These are phyloP conservation scores for Sicyos baderoa DNA, from an alignment of 306 rosid genomes.

Conservation along the genomic window DNA sequence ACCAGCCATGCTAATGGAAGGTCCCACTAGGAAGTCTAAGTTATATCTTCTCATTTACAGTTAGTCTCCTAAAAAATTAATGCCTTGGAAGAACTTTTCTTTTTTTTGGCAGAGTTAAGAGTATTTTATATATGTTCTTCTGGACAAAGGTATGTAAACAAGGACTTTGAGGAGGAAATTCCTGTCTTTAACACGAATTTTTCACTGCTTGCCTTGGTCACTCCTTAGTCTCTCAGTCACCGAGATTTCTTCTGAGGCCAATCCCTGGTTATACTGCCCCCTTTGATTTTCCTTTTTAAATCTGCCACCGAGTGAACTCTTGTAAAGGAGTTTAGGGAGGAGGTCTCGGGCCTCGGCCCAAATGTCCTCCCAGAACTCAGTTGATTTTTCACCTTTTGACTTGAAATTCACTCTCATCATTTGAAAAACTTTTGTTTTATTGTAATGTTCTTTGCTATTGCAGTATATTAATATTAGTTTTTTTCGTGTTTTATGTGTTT, in stretches of 20 bases:
- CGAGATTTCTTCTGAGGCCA: background rate
- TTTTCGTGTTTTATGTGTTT: too few species aligned
- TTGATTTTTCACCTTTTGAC: background rate
- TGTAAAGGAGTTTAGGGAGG: constrained; percentile 1
- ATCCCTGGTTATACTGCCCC: background rate
- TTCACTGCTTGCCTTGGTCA: background rate
- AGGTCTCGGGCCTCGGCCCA: background rate
- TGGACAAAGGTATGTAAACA: background rate
- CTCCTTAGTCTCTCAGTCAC: background rate
- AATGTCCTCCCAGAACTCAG: background rate
- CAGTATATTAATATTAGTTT: too few species aligned
- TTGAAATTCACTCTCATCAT: background rate
- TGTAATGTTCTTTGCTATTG: too few species aligned
- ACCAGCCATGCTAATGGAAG: background rate
- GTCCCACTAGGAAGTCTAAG: background rate
- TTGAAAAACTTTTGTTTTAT: too few species aligned
- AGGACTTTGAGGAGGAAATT: background rate
- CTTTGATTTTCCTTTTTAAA: background rate
- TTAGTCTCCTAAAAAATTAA: background rate
- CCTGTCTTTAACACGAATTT: too few species aligned
- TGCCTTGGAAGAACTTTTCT: background rate
- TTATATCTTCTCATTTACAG: background rate
- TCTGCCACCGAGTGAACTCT: background rate
- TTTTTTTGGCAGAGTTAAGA: too few species aligned
- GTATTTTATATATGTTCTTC: background rate